Percentiles rank a stretch among this genome's conserved stretches.
Conservation (phyloP, 2,329 filamentous ascomycete species). For the Leptoxyphium fumago region DNA sequence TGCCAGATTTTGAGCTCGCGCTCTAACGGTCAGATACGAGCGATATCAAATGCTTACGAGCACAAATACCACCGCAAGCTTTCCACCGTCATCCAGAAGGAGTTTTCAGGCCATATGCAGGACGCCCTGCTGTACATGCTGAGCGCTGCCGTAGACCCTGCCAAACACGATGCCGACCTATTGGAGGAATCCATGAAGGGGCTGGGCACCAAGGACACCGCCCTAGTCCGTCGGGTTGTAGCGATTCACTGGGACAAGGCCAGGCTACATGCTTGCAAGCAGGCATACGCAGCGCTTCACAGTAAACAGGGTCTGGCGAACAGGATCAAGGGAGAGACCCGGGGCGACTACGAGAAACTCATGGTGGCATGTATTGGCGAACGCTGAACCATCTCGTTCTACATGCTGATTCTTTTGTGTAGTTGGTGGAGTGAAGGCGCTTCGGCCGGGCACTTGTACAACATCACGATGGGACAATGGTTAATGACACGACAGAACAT, state of each 20-base stretch:
- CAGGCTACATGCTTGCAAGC: slow-evolving; percentile 62
- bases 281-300: slow-evolving; percentile 60
- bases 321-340: slow-evolving; percentile 69
- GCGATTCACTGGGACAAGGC: slow-evolving; percentile 69
- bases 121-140: slow-evolving; percentile 69
- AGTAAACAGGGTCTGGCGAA: slow-evolving; percentile 45
- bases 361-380: slow-evolving; percentile 44
- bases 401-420: neutral
- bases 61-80: slow-evolving; percentile 56
- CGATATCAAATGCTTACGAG: slow-evolving; percentile 62
- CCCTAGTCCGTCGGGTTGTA: slow-evolving; percentile 65
- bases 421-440: neutral
- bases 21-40: slow-evolving; percentile 71
- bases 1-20: slow-evolving; percentile 58
- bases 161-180: slow-evolving; percentile 65
- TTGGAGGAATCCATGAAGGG: slow-evolving; percentile 85
- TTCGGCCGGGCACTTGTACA: too few species aligned
- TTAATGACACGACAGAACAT: too few species aligned
- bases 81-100: slow-evolving; percentile 58
- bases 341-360: slow-evolving; percentile 64
- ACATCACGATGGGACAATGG: too few species aligned
- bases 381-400: neutral
- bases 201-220: slow-evolving; percentile 68
- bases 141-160: slow-evolving; percentile 61
- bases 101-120: slow-evolving; percentile 89